Conservation (phyloP, 2,329 filamentous ascomycete genomes). For the Arthrinium phaeospermum region DNA sequence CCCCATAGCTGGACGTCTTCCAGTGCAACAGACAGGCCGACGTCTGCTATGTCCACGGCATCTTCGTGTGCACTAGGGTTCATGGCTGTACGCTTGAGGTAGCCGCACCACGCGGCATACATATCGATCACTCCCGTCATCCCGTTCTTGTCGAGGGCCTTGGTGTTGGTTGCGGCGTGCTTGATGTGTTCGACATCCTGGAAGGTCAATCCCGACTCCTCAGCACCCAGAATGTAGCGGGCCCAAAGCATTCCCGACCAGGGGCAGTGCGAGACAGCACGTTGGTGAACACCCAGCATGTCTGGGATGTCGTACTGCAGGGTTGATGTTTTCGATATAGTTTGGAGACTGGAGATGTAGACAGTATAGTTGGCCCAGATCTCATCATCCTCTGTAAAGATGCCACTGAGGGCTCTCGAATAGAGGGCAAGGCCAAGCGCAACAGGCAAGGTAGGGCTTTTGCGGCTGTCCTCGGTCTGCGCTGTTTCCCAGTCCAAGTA, state of each 20-base stretch:
- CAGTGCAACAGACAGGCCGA: conserved; percentile 83
- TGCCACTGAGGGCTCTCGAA: conserved; percentile 72
- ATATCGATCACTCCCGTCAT: conserved; percentile 90
- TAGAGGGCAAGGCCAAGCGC: conserved; percentile 71
- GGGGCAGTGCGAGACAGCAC: conserved; percentile 88
- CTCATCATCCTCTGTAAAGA: conserved; percentile 74
- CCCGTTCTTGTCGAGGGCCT: conserved; percentile 82
- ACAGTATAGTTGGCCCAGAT: conserved; percentile 87
- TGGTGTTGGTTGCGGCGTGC: conserved; percentile 86
- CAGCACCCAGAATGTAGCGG: conserved; percentile 83
- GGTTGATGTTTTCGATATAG: conserved; percentile 44
- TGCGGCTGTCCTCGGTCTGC: conserved; percentile 62
- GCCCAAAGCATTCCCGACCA: conserved; percentile 94
- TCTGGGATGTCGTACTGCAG: conserved; percentile 43
- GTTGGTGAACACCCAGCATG: conserved; percentile 74
- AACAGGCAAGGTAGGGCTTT: conserved; percentile 49
- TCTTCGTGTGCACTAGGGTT: conserved; percentile 76
- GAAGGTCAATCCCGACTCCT: conserved; percentile 78
- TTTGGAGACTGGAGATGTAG: conserved; percentile 65
- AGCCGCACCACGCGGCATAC: conserved; percentile 93
- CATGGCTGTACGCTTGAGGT: conserved; percentile 85
- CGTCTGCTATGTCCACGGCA: conserved; percentile 86
- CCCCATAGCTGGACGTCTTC: conserved; percentile 85
- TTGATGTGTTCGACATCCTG: conserved; percentile 87
- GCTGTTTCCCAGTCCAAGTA: conserved; percentile 88